These are phyloP conservation scores for Thozetella sp. DNA, from an alignment of 495 filamentous ascomycete species.

Conservation along the genomic window DNA sequence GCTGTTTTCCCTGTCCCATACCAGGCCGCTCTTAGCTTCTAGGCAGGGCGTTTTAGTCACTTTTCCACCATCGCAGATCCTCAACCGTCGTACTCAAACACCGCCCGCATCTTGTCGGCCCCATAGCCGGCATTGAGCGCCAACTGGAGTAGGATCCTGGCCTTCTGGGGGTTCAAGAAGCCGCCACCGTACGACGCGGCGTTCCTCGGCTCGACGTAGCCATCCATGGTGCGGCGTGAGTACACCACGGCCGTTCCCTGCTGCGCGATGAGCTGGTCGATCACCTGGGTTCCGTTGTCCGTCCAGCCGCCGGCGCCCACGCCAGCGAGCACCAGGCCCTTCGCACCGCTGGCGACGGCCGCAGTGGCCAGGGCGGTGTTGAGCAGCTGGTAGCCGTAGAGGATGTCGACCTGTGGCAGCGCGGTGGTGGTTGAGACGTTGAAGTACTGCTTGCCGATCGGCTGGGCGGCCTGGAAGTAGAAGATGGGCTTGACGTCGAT, in stretches of 20 bases:
- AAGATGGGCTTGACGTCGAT: conserved; percentile 46
- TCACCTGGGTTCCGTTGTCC: neutral
- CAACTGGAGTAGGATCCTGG: conserved; percentile 31
- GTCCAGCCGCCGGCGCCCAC: conserved; percentile 33
- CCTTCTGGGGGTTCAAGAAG: conserved; percentile 35
- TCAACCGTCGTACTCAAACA: conserved; percentile 15
- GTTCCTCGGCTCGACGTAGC: conserved; percentile 13
- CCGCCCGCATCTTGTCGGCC: conserved; percentile 12
- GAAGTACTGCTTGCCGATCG: conserved; percentile 36
- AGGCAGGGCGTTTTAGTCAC: no score
- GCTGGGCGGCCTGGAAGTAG: conserved; percentile 39
- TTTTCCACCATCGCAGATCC: neutral
- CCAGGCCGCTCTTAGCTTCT: no score
- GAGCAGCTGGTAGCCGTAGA: conserved; percentile 35
- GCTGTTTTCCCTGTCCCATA: no score
- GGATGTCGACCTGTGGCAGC: conserved; percentile 47
- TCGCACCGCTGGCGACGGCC: conserved; percentile 36
- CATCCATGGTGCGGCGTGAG: conserved; percentile 26
- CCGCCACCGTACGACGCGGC: conserved; percentile 20
- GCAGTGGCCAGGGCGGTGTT: conserved; percentile 31
- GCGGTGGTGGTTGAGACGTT: conserved; percentile 27
- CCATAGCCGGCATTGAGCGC: conserved; percentile 24
- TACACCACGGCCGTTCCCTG: conserved; percentile 25
- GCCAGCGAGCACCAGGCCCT: conserved; percentile 43
- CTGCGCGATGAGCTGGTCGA: conserved; percentile 16